Evolutionary conservation across 2,329 filamentous ascomycete genomes (phyloP), one percentile per base, ranked within the genome.

Genomic region (Seiridium unicorne): DNA sequence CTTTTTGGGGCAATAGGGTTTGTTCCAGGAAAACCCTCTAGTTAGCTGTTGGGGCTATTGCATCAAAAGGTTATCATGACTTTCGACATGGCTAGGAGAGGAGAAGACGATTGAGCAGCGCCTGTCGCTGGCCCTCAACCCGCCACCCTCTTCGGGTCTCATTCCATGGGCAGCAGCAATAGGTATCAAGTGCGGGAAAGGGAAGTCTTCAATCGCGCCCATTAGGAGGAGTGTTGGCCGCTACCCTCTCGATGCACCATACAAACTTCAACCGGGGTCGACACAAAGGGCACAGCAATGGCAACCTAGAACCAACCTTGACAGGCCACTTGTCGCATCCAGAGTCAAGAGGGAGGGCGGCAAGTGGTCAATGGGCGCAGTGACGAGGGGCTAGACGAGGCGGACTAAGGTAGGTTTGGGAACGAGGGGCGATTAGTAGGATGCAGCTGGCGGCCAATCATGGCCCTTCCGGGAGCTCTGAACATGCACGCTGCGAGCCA

Each of bases 391-490:
- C 18, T 42, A 35, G n/a, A 51, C 44, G 18, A 48, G 35, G 35
- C 38, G 34, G 44, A 34, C 46, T 58, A 51, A 51, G 55, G 46
- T 46, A 51, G 36, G 55, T 38, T 26, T 58, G 55, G 44, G 44
- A 58, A 49, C 44, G 55, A 51, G 35, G 44, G 55, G 46, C 26
- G 26, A 57, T 13, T 35, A 57, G 26, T 38, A 44, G 18, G 10
- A 55, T 55, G 44, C 53, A 42, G 18, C 42, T 11, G 38, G 8
- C 10, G 31, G 38, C 53, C 53, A 55, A 55, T 44, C 9, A 55
- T 40, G 34, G 31, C 3, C 38, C 7, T 42, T 42, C 2, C 13
- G 38, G 13, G 38, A 42, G 13, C 7, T 42, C 38, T 7, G 13
- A 13, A 42, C 13, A 42, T 42, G 38, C 38, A 42, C 18, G 18